These are phyloP conservation scores for Rosa hybrid DNA, from an alignment of 331 rosid species.

Conservation along the genomic window DNA sequence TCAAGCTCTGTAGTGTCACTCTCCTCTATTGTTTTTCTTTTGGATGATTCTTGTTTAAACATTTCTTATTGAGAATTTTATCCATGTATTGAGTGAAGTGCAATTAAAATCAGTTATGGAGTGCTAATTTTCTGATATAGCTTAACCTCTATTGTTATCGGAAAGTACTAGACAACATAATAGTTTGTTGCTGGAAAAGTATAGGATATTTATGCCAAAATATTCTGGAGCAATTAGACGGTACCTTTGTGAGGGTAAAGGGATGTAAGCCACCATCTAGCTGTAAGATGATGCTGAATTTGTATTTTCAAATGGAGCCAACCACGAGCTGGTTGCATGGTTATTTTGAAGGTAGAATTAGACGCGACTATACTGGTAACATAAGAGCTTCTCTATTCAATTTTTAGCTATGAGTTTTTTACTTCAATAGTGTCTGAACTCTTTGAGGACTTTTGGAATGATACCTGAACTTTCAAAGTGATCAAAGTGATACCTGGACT, in stretches of 20 bases:
- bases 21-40: not conserved
- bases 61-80: not conserved
- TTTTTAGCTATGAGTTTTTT: no score
- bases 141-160: not conserved
- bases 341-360: not conserved
- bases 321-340: not conserved
- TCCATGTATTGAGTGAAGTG: not conserved
- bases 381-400: no score
- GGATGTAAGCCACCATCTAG: not conserved
- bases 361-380: not conserved
- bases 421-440: no score
- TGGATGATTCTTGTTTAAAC: not conserved
- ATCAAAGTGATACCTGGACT: no score
- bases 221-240: not conserved
- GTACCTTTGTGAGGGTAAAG: not conserved
- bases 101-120: not conserved
- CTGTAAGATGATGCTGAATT: not conserved
- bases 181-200: no score
- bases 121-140: not conserved
- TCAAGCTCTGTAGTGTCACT: constrained; percentile 1
- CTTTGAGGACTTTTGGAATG: no score
- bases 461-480: no score
- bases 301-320: not conserved
- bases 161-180: not conserved
- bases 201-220: not conserved